Evolutionary conservation across 148 eudicot genomes (phyloP).

Genomic region (Spergularia marina): DNA sequence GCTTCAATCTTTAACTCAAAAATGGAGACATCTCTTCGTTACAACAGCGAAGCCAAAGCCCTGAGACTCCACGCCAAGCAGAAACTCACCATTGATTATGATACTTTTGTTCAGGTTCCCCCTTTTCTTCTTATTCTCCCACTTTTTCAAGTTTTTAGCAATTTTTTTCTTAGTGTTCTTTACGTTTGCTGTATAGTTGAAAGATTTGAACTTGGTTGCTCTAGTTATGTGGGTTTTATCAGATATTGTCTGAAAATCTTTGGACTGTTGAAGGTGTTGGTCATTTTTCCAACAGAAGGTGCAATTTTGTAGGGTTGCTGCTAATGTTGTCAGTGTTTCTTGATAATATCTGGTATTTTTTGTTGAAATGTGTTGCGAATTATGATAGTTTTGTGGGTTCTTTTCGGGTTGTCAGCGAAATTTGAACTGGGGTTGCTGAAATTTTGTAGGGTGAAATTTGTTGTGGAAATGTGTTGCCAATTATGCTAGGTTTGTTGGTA

Average conservation of each 20-base stretch:
- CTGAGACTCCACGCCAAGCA: slow-evolving; percentile 80
- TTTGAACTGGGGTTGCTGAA: neutral
- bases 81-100: slow-evolving; percentile 49
- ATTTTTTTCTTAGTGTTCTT: neutral
- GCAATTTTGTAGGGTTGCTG: too few relatives aligned
- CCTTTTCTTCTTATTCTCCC: neutral
- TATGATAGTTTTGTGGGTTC: neutral
- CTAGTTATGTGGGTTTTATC: too few relatives aligned
- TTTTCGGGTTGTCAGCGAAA: neutral
- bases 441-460: neutral
- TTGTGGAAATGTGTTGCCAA: neutral
- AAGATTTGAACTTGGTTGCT: too few relatives aligned
- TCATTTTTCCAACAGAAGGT: too few relatives aligned
- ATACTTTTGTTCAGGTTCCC: slow-evolving; percentile 54
- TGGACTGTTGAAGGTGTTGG: too few relatives aligned
- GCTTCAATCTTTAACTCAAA: neutral
- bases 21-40: slow-evolving; percentile 90
- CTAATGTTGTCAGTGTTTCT: neutral
- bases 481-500: neutral
- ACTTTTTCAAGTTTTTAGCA: neutral
- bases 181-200: neutral
- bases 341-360: neutral
- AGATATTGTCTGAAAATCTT: too few relatives aligned
- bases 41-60: slow-evolving; percentile 55
- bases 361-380: neutral